phyloP scores from a whole-genome alignment of 2,329 filamentous ascomycete genomes.

The Colletotrichum falcatum region DNA sequence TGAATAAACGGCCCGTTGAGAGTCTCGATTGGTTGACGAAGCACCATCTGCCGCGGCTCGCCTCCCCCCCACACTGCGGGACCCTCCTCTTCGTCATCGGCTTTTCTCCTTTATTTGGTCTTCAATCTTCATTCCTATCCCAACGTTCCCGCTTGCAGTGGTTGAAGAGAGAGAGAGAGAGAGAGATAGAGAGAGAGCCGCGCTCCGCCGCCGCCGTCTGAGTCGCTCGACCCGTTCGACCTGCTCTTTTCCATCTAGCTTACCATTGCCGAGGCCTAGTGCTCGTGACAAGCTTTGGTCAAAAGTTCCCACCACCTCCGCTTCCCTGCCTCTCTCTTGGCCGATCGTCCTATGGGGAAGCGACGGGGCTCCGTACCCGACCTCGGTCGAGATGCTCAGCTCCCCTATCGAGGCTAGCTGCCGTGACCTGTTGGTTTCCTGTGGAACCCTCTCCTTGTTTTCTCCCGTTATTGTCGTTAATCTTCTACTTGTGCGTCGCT shows the following conservation, averaged over 20 bases:
- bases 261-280: constrained; percentile 2
- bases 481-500: constrained; percentile 3
- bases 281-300: constrained; percentile 25
- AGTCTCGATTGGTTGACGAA: constrained; percentile 3
- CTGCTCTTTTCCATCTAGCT: constrained; percentile 38
- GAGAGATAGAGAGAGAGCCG: too few species aligned
- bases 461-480: neutral
- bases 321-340: neutral
- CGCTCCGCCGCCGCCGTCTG: constrained; percentile 2
- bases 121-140: neutral
- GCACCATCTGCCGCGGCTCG: constrained; percentile 1
- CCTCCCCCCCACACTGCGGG: constrained; percentile 11
- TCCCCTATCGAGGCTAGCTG: constrained; percentile 6
- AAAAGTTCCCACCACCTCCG: constrained; percentile 17
- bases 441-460: neutral
- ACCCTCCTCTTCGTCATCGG: constrained; percentile 12
- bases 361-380: neutral
- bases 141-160: constrained; percentile 13
- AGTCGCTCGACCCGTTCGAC: constrained; percentile 15
- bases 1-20: neutral
- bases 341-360: neutral
- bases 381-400: neutral
- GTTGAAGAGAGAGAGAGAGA: too few species aligned
- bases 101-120: neutral
- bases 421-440: neutral